These are phyloP conservation scores for Penicillium parvum DNA, from an alignment of 495 filamentous ascomycete genomes.

Conservation along the genomic window DNA sequence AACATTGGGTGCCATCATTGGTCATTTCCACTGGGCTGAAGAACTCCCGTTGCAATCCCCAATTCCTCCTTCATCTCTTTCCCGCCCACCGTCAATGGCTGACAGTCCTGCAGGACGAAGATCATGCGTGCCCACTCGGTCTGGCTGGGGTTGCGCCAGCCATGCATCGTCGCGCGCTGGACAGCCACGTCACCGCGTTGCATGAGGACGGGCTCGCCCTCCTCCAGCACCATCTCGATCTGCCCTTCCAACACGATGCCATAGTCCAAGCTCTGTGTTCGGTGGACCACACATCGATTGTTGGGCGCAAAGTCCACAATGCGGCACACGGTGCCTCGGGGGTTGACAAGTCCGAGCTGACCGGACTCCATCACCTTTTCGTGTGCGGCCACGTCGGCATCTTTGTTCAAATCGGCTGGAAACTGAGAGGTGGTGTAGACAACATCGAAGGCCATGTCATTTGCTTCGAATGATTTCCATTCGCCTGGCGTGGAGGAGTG, in stretches of 20 bases:
- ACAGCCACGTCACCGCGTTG: slow-evolving; percentile 68
- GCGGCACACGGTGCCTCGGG: slow-evolving; percentile 45
- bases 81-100: slow-evolving; percentile 39
- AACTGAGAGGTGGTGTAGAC: slow-evolving; percentile 51
- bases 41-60: slow-evolving; percentile 24
- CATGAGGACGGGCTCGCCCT: slow-evolving; percentile 55
- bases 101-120: slow-evolving; percentile 53
- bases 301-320: slow-evolving; percentile 64
- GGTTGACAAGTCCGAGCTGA: slow-evolving; percentile 47
- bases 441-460: slow-evolving; percentile 27
- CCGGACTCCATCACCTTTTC: slow-evolving; percentile 28
- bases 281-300: slow-evolving; percentile 61
- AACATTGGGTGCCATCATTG: slow-evolving; percentile 2
- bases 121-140: slow-evolving; percentile 53
- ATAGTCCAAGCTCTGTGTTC: slow-evolving; percentile 70
- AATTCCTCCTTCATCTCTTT: slow-evolving; percentile 46
- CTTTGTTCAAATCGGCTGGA: slow-evolving; percentile 51
- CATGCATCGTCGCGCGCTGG: slow-evolving; percentile 53
- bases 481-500: slow-evolving; percentile 19
- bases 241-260: slow-evolving; percentile 73
- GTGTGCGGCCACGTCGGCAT: slow-evolving; percentile 42
- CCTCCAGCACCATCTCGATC: slow-evolving; percentile 71
- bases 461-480: slow-evolving; percentile 18
- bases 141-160: slow-evolving; percentile 37
- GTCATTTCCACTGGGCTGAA: slow-evolving; percentile 47